Evolutionary conservation across 2,329 filamentous ascomycete genomes (phyloP).

Genomic region (Ceratocystis eucalypticola): DNA sequence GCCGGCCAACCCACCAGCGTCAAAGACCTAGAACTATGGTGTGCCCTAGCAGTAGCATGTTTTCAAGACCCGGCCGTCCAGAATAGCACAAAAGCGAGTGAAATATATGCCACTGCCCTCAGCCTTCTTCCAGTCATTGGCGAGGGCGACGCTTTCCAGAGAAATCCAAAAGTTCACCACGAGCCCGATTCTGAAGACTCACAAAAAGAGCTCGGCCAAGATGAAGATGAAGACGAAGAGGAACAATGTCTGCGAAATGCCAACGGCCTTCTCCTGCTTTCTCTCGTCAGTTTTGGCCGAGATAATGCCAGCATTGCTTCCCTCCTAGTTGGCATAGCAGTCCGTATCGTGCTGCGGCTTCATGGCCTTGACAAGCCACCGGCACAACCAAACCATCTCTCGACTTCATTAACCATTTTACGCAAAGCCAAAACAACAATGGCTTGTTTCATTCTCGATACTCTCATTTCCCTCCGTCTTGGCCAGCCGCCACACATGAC

Average conservation of each 20-base stretch:
- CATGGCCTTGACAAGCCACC: conserved; percentile 13
- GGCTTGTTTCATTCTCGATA: conserved; percentile 51
- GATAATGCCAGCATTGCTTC: conserved; percentile 46
- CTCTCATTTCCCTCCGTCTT: conserved; percentile 39
- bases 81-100: conserved; percentile 23
- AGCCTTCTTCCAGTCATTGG: conserved; percentile 31
- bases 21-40: conserved; percentile 47
- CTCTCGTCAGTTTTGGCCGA: conserved; percentile 48
- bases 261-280: conserved; percentile 41
- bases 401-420: conserved; percentile 19
- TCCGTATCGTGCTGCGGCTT: conserved; percentile 31
- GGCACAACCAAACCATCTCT: conserved; percentile 2
- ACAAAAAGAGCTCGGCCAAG: conserved; percentile 20
- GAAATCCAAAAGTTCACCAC: neutral
- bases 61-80: conserved; percentile 34
- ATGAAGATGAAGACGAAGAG: conserved; percentile 35
- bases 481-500: conserved; percentile 37
- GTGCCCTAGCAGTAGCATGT: conserved; percentile 43
- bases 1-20: conserved; percentile 27
- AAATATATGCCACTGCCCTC: conserved; percentile 39
- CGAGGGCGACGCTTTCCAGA: neutral
- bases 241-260: conserved; percentile 30
- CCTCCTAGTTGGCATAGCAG: conserved; percentile 50
- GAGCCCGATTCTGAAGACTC: neutral
- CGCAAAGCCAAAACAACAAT: conserved; percentile 26